phyloP scores from a whole-genome alignment of 75 land plant genomes.

The Pseudotsuga menziesii region DNA sequence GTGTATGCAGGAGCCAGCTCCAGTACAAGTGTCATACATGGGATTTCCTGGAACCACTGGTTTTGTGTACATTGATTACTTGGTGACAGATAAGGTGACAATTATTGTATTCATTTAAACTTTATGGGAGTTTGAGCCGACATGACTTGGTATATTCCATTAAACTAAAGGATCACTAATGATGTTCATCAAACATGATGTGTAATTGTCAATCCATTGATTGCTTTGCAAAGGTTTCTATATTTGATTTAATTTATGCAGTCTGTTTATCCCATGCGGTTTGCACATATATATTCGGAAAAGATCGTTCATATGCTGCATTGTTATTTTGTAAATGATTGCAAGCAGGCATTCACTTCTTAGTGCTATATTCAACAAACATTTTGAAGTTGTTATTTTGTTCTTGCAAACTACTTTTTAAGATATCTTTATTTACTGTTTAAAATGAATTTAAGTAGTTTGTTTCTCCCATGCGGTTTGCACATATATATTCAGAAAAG shows the following conservation, averaged over 20 bases:
- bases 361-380: too few species aligned
- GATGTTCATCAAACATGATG: background rate
- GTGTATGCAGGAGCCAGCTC: too few species aligned
- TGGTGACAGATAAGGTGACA: too few species aligned
- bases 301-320: too few species aligned
- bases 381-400: too few species aligned
- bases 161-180: too few species aligned
- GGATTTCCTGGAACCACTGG: constrained; percentile 99
- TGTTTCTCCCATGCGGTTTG: constrained; percentile 68
- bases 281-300: too few species aligned
- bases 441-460: constrained; percentile 48
- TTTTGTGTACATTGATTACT: constrained; percentile 86
- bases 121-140: background rate
- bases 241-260: constrained; percentile 14
- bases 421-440: constrained; percentile 18
- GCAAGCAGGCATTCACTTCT: too few species aligned
- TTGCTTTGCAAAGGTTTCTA: background rate
- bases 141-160: background rate
- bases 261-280: too few species aligned
- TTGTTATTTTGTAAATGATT: background rate
- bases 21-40: constrained; percentile 98
- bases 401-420: too few species aligned
- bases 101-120: constrained; percentile 19
- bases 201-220: background rate
- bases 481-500: constrained; percentile 93